Base-by-base conservation (phyloP, 2,329 filamentous ascomycete genomes). In the Colletotrichum plurivorum region DNA sequence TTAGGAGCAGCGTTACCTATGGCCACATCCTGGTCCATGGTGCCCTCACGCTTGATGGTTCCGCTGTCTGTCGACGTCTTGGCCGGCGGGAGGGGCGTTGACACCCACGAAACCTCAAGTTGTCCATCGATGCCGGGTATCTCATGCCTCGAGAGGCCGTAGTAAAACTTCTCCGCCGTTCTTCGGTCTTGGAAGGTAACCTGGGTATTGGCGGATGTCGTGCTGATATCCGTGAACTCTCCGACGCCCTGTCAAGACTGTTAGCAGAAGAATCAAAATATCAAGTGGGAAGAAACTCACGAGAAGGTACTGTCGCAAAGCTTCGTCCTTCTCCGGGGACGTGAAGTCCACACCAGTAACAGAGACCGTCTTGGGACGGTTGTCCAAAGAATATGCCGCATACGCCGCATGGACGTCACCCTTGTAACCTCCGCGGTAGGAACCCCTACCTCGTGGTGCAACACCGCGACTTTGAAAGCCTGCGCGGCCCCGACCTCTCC, bases 141-240 rank as follows among this genome's bases (percentile, higher is more conserved):
- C 20, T 86, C 81, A 51, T 85, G 85, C 53, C 84, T 84, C 54
- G 87, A 77, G n/a, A 89, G 80, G 31, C 87, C 83, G 73, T 88
- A 88, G 81, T 87, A 88, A 74, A 92, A 91, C 71, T 86, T 90
- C 77, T 95, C 93, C 4, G 92, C 93, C 15, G 91, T 91, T 76
- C 88, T 89, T 66, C 90, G 88, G 74, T 92, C 89, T 66, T 88
- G 89, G 76, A 93, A 93, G 6, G 86, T 87, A 59, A 93, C 86
- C 61, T 86, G 81, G 1, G 89, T 88, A 0, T 79, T 76, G 1
- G 78, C 71, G 0, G 84, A 77, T 3, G 82, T 83, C 4, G 83
- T 81, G 41, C 88, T 83, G 36, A 92, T 85, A 36, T 87, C 85
- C 43, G 86, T 85, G 72, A 90, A 91, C 67, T 91, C 89, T 60